Conservation (phyloP, 352 stramenopile genomes). For the Pythium sukuiense region DNA sequence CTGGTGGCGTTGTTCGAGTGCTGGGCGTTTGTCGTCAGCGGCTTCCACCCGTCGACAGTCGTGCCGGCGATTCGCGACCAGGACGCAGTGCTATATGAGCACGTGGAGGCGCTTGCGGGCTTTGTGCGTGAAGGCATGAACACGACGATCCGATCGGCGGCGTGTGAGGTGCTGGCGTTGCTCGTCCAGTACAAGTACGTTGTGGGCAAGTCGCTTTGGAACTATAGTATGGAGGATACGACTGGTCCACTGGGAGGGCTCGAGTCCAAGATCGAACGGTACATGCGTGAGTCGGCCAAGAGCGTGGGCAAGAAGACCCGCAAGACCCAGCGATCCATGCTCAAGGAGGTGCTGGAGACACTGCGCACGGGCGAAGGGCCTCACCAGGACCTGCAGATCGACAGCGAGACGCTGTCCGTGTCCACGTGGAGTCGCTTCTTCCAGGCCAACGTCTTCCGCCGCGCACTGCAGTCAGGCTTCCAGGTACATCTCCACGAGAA, state of each 20-base stretch:
- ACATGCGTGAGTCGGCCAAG: slow-evolving; percentile 68
- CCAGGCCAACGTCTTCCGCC: slow-evolving; percentile 61
- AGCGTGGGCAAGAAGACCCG: slow-evolving; percentile 75
- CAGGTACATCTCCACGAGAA: slow-evolving; percentile 67
- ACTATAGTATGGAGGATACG: slow-evolving; percentile 42
- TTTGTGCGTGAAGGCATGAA: slow-evolving; percentile 57
- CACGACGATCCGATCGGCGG: slow-evolving; percentile 37
- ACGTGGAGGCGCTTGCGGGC: slow-evolving; percentile 48
- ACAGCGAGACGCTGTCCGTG: slow-evolving; percentile 50
- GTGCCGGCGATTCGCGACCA: slow-evolving; percentile 52
- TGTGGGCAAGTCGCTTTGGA: slow-evolving; percentile 36
- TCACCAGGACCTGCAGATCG: slow-evolving; percentile 51
- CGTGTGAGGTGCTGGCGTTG: slow-evolving; percentile 60
- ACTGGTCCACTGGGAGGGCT: slow-evolving; percentile 48
- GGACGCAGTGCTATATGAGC: slow-evolving; percentile 46
- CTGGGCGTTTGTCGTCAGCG: slow-evolving; percentile 60
- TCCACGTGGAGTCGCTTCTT: slow-evolving; percentile 68
- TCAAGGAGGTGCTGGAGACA: slow-evolving; percentile 73
- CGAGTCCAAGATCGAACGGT: slow-evolving; percentile 50
- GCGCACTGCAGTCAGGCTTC: slow-evolving; percentile 52
- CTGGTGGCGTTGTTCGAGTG: slow-evolving; percentile 62
- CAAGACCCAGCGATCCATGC: slow-evolving; percentile 57
- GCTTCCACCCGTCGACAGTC: slow-evolving; percentile 44
- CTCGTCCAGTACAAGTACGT: slow-evolving; percentile 67
- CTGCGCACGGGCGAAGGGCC: slow-evolving; percentile 54